Percentiles rank a stretch among this genome's conserved stretches.
Conservation (phyloP, 768 basidiomycete species). For the Suillus lakei region DNA sequence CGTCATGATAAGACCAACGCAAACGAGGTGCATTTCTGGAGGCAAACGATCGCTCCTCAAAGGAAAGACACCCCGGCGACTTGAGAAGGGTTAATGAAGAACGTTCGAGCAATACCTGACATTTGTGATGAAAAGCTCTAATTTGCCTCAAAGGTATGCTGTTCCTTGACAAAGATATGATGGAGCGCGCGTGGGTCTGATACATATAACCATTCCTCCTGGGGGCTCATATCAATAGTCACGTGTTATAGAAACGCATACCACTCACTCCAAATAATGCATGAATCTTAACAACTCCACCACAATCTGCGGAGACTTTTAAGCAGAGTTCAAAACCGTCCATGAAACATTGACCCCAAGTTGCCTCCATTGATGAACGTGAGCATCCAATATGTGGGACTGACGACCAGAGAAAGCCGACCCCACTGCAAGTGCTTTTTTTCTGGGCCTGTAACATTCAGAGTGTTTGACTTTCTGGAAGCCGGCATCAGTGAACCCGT, state of each 20-base stretch:
- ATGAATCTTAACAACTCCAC: conserved; percentile 16
- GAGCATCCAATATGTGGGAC: background rate
- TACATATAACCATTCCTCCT: conserved; percentile 28
- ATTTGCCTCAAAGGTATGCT: conserved; percentile 29
- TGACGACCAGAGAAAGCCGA: background rate
- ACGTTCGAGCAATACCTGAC: background rate
- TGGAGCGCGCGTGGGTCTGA: conserved; percentile 35
- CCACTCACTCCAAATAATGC: conserved; percentile 50
- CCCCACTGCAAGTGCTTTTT: background rate
- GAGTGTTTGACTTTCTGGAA: background rate
- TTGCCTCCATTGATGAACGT: background rate
- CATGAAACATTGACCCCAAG: background rate
- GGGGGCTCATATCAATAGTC: background rate
- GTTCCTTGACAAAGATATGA: conserved; percentile 34
- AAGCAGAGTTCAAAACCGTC: background rate
- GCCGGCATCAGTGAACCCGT: no score
- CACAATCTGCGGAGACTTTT: background rate
- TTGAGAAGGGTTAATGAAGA: background rate
- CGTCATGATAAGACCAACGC: conserved; percentile 41
- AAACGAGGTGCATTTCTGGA: conserved; percentile 65
- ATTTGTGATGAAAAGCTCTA: conserved; percentile 20
- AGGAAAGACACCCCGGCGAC: conserved; percentile 45
- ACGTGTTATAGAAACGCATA: conserved; percentile 26
- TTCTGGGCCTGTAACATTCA: conserved; percentile 2
- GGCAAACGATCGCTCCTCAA: conserved; percentile 55